Evolutionary conservation across 345 rosid species (phyloP).

Genomic region (Bretschneidera sinensis): DNA sequence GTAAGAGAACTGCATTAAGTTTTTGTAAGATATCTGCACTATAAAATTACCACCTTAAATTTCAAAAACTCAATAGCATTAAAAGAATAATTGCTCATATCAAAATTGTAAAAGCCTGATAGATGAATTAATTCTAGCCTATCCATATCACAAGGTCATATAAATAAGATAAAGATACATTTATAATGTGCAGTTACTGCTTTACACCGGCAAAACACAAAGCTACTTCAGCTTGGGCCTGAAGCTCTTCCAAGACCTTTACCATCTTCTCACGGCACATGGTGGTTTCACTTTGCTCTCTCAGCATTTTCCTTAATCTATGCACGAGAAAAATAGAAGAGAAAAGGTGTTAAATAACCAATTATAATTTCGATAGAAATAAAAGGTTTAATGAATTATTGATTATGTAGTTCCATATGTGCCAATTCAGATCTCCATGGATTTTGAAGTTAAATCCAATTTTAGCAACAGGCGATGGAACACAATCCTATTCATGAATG

Average conservation of each 20-base stretch:
- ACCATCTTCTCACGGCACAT: constrained; percentile 64
- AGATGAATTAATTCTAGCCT: too few species aligned
- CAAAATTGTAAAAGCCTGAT: background rate
- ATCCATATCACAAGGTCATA: too few species aligned
- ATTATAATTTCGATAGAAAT: background rate
- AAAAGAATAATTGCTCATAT: background rate
- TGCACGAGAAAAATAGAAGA: constrained; percentile 8
- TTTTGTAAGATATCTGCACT: background rate
- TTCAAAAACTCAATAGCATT: too few species aligned
- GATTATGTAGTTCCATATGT: too few species aligned
- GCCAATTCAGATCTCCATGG: too few species aligned
- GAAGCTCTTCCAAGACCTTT: constrained; percentile 86
- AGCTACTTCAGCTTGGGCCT: constrained; percentile 95
- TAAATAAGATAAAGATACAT: too few species aligned
- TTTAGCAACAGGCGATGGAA: too few species aligned
- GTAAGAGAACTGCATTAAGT: background rate
- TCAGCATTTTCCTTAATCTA: constrained; percentile 66
- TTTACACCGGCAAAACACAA: constrained; percentile 82
- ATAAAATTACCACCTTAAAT: too few species aligned
- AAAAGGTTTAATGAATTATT: too few species aligned
- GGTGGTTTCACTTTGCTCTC: constrained; percentile 40
- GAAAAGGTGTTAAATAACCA: background rate
- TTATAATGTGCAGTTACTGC: constrained; percentile 28
- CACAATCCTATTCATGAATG: too few species aligned
- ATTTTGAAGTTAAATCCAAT: too few species aligned